phyloP scores from a whole-genome alignment of 306 rosid genomes.

The Alnus glutinosa region DNA sequence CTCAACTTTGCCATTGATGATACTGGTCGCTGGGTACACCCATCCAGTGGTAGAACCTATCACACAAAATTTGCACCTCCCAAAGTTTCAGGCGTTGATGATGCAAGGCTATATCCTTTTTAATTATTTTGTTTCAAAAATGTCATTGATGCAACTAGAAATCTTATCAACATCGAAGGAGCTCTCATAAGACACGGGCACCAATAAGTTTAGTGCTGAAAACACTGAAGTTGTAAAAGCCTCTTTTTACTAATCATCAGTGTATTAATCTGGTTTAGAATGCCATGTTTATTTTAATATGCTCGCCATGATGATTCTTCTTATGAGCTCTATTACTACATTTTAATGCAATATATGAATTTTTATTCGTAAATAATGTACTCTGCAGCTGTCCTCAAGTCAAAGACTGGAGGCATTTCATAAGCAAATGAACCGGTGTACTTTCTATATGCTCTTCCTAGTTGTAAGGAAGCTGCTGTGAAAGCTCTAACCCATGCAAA shows the following conservation, averaged over 20 bases:
- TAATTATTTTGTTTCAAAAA: constrained; percentile 7
- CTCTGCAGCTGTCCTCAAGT: no score
- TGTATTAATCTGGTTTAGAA: constrained; percentile 14
- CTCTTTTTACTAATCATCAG: constrained; percentile 2
- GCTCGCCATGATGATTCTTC: background rate
- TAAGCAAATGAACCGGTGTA: no score
- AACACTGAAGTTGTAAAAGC: constrained; percentile 1
- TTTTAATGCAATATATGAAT: background rate
- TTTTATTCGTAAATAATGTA: constrained; percentile 7
- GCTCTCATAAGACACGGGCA: constrained; percentile 1
- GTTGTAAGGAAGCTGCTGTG: no score
- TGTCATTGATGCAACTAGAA: constrained; percentile 5
- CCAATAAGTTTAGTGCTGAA: constrained; percentile 8
- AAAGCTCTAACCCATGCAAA: no score
- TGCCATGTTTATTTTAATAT: constrained; percentile 22
- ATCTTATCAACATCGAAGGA: constrained; percentile 6
- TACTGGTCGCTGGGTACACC: constrained; percentile 97
- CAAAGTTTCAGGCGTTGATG: constrained; percentile 76
- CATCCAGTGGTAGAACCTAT: constrained; percentile 87
- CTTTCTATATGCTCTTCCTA: no score
- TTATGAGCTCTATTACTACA: background rate
- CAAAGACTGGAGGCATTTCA: no score
- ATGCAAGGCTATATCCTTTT: constrained; percentile 51
- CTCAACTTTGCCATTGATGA: constrained; percentile 94
- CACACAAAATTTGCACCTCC: constrained; percentile 94